Evolutionary conservation across 2,329 filamentous ascomycete species (phyloP).

Genomic region (Aspergillus uvarum): DNA sequence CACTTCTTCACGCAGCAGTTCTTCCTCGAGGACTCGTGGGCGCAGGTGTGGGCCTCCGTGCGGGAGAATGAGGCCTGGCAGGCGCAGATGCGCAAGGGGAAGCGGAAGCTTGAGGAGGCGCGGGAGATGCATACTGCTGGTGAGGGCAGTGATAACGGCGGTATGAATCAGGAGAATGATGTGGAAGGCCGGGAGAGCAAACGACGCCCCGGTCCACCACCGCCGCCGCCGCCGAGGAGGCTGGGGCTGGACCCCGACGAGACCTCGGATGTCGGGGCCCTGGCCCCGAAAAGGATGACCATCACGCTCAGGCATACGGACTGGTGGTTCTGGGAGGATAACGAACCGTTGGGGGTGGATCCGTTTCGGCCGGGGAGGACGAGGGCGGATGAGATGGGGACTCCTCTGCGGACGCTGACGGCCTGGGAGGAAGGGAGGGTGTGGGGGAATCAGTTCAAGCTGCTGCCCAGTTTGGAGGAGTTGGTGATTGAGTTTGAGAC

Average conservation of each 20-base stretch:
- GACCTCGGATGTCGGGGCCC: conserved; percentile 28
- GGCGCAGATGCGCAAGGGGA: not conserved
- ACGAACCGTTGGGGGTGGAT: conserved; percentile 38
- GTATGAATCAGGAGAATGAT: too few relatives aligned
- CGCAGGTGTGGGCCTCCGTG: not conserved
- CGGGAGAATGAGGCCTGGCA: not conserved
- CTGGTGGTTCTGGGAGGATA: conserved; percentile 49
- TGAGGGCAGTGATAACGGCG: too few relatives aligned
- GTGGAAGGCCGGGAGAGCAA: too few relatives aligned
- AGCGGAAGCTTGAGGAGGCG: not conserved
- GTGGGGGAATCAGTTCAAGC: conserved; percentile 1
- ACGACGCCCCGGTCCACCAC: not conserved
- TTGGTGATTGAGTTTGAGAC: conserved; percentile 2
- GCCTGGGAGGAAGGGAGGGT: not conserved
- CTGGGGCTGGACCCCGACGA: conserved; percentile 20
- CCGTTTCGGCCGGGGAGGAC: not conserved
- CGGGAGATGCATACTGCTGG: too few relatives aligned
- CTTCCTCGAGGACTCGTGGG: not conserved
- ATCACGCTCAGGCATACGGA: conserved; percentile 53
- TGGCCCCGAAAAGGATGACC: conserved; percentile 41
- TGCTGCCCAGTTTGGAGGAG: not conserved
- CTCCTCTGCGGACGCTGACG: not conserved
- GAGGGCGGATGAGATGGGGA: not conserved
- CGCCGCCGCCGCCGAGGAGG: conserved; percentile 28
- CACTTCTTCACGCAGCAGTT: conserved; percentile 2